phyloP scores from a whole-genome alignment of 176 grass and related monocot species.

The Hordeum marinum region DNA sequence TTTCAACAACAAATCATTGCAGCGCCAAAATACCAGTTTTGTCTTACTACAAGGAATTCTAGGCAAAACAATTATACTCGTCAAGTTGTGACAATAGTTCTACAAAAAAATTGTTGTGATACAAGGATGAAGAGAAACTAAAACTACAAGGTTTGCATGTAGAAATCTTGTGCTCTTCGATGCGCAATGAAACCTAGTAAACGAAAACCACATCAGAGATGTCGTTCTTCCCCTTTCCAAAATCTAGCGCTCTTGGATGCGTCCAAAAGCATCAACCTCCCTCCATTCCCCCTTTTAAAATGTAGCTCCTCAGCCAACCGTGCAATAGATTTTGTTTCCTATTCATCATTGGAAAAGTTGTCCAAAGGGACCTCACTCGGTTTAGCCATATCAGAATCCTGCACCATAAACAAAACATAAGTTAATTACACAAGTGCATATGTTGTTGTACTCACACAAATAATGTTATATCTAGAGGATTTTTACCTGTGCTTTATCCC shows the following conservation, averaged over 20 bases:
- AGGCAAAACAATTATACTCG: too few species aligned
- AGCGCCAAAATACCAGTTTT: too few species aligned
- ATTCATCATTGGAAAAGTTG: slow-evolving; percentile 58
- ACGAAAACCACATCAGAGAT: not conserved
- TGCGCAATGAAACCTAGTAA: not conserved
- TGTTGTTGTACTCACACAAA: not conserved
- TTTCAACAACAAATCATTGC: too few species aligned
- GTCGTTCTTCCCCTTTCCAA: not conserved
- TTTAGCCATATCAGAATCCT: slow-evolving; percentile 39
- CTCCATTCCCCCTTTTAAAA: not conserved
- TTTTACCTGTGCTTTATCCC: slow-evolving; percentile 74
- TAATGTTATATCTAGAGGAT: not conserved
- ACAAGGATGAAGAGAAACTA: too few species aligned
- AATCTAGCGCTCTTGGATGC: too few species aligned
- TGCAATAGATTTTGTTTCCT: not conserved
- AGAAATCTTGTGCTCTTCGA: not conserved
- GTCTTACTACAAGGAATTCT: too few species aligned
- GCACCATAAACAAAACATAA: not conserved
- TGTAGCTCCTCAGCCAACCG: not conserved
- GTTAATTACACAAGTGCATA: not conserved
- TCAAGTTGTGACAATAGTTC: too few species aligned
- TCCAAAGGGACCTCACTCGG: slow-evolving; percentile 23
- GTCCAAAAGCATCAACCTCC: not conserved
- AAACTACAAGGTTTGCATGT: not conserved
- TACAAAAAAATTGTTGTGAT: too few species aligned